Evolutionary conservation across 1,284 basidiomycete genomes (phyloP).

Genomic region (Microstroma glucosiphilum): DNA sequence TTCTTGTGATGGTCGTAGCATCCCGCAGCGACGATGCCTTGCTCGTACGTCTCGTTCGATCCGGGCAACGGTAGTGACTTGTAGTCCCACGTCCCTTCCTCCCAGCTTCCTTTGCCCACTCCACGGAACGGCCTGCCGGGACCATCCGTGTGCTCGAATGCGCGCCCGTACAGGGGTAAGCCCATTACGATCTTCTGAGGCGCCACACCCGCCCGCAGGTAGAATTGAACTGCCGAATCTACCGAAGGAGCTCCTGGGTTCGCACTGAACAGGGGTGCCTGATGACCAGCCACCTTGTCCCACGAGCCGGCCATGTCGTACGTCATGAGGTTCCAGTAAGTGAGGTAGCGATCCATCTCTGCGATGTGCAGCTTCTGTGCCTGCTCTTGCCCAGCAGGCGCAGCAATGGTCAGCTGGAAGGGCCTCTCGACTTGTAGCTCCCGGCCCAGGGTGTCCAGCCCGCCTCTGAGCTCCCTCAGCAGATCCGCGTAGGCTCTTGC

Average conservation of each 20-base stretch:
- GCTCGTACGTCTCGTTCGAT: constrained; percentile 64
- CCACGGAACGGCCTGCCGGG: constrained; percentile 69
- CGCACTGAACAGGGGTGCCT: constrained; percentile 66
- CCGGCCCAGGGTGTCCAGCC: constrained; percentile 62
- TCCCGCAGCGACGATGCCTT: constrained; percentile 66
- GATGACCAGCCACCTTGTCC: constrained; percentile 69
- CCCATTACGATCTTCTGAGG: constrained; percentile 72
- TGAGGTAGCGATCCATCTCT: constrained; percentile 61
- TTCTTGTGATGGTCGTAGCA: constrained; percentile 63
- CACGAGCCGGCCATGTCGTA: constrained; percentile 53
- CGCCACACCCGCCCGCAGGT: constrained; percentile 63
- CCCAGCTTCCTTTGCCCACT: constrained; percentile 67
- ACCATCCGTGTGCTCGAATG: constrained; percentile 71
- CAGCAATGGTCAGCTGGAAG: constrained; percentile 68
- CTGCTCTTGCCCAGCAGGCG: constrained; percentile 69
- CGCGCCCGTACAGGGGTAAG: constrained; percentile 59
- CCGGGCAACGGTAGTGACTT: constrained; percentile 67
- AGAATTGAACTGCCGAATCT: constrained; percentile 66
- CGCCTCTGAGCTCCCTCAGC: constrained; percentile 64
- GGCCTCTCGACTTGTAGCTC: constrained; percentile 49
- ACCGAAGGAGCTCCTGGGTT: constrained; percentile 52
- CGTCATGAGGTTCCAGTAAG: constrained; percentile 87
- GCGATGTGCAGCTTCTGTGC: constrained; percentile 63
- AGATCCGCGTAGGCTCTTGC: constrained; percentile 68
- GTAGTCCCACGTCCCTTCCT: constrained; percentile 61